Evolutionary conservation across 208 protist genomes (phyloP), one percentile per base, ranked within the genome.

Genomic region (Trypanosoma scelopori): DNA sequence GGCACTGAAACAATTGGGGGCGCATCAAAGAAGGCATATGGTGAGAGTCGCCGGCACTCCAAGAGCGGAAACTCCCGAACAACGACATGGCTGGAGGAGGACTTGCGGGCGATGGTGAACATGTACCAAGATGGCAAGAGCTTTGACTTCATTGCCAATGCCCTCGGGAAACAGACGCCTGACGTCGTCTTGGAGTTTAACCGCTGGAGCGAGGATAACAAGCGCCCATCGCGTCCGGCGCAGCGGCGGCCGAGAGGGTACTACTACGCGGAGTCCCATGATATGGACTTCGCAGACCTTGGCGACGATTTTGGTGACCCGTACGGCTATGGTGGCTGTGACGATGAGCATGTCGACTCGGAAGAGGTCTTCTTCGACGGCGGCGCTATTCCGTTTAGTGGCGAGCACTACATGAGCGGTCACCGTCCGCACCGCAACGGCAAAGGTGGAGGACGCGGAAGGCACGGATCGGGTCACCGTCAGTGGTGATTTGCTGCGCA

Each of bases 111-210:
- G 18, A 81, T 95, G 64, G 65, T 91, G 41, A 87, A 95, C 64
- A 95, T 95, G 90, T 95, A 95, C 63, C 82, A 92, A 64, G 90
- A 95, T 61, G 90, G 90, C 13, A 93, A 92, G 57, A 95, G 90
- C 67, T 95, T 95, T 60, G 90, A 95, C 13, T 95, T 95, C 71
- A 95, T 95, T 72, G 87, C 82, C 13, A 93, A 95, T 65, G 90
- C 90, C 3, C 72, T 95, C 11, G 83, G 84, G 39, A 93, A 93
- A 53, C 45, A 75, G 27, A 76, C 65, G n/a, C 52, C 63, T 4
- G 71, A 81, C 22, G 90, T 93, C 13, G 58, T 92, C 37, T 72
- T 75, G 45, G 85, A 91, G 71, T 95, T 95, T 74, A 95, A 95
- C 65, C 76, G 77, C 15, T 95, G 86, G 85, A 90, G 81, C 47